Evolutionary conservation across 345 rosid species (phyloP).

Genomic region (Citrus cavaleriei): DNA sequence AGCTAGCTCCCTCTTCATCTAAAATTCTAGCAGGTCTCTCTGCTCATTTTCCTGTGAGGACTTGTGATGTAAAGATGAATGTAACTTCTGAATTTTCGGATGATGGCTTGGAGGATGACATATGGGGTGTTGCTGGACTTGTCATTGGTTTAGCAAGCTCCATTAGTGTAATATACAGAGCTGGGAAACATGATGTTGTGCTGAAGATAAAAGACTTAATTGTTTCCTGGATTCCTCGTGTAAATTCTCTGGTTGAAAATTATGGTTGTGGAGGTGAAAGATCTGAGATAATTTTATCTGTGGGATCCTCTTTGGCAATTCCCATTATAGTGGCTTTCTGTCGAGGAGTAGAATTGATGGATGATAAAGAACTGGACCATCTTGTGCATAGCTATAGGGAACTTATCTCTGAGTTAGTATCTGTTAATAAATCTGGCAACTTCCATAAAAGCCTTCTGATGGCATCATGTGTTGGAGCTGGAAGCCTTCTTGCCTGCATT

Average conservation of each 20-base stretch:
- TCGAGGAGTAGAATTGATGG: slow-evolving; percentile 70
- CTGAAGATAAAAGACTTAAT: slow-evolving; percentile 66
- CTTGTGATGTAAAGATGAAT: slow-evolving; percentile 25
- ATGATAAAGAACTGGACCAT: slow-evolving; percentile 50
- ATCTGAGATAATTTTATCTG: slow-evolving; percentile 48
- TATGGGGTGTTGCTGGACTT: slow-evolving; percentile 92
- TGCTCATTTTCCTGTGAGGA: slow-evolving; percentile 34
- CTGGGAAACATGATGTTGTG: slow-evolving; percentile 64
- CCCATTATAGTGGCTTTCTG: slow-evolving; percentile 74
- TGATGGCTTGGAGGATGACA: slow-evolving; percentile 74
- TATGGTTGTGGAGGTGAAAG: slow-evolving; percentile 33
- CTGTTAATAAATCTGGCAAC: slow-evolving; percentile 53
- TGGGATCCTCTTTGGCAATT: slow-evolving; percentile 80
- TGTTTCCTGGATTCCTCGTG: slow-evolving; percentile 71
- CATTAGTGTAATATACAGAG: slow-evolving; percentile 68
- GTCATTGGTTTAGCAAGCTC: slow-evolving; percentile 80
- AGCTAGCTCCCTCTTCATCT: slow-evolving; percentile 40
- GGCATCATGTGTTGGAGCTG: slow-evolving; percentile 82
- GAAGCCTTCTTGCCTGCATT: slow-evolving; percentile 67
- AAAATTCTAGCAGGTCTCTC: slow-evolving; percentile 46
- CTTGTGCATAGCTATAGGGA: slow-evolving; percentile 53
- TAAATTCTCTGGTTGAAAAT: slow-evolving; percentile 36
- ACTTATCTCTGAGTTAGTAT: slow-evolving; percentile 63
- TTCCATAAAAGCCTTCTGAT: slow-evolving; percentile 67
- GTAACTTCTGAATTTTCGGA: slow-evolving; percentile 32